Base-by-base conservation (phyloP, 352 stramenopile genomes). In the Phytophthora multivora region DNA sequence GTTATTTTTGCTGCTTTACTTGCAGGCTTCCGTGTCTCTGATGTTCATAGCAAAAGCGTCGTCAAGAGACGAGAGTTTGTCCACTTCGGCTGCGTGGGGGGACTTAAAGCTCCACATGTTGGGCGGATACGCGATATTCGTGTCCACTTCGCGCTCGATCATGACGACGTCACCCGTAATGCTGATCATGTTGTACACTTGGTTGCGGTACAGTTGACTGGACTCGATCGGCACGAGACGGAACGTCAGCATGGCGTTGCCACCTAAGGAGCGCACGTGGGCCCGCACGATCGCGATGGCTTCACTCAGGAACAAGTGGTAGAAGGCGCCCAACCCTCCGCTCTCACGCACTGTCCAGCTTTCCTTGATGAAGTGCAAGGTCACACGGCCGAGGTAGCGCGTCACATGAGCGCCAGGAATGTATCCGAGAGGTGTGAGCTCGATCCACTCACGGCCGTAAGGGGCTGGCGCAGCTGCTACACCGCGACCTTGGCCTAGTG, bases 101-200 rank as follows among this genome's bases (percentile, higher is more conserved):
- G 70, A 67, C 41, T 81, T 82, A 15, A 59, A 60, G 12, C 59
- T 59, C 69, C 71, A 80, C 7, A 56, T 54, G 13, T 66, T 71
- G 5, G 65, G 56, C 5, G 59, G 63, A 23, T 65, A 82, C 11
- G 52, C 53, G 18, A 69, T 64, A 41, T 73, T 71, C 42, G 63
- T 50, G 43, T 83, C 71, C 48, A 47, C 55, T 39, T 93, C 71
- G 21, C 83, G 78, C 57, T 88, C 79, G 23, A 93, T 81, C 80
- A 92, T 91, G 21, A 91, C 86, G 8, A 86, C 82, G 59, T 95
- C 88, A 5, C 89, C 89, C 2, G 86, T 96, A 63, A 96, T 91
- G 53, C 84, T 95, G 47, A 96, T 95, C 86, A 96, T 95, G 70
- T 96, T 96, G 85, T 96, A 96, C 51, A 95, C 86, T 63, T 95